Conservation (phyloP, 345 rosid species). For the Brassica rapa region DNA sequence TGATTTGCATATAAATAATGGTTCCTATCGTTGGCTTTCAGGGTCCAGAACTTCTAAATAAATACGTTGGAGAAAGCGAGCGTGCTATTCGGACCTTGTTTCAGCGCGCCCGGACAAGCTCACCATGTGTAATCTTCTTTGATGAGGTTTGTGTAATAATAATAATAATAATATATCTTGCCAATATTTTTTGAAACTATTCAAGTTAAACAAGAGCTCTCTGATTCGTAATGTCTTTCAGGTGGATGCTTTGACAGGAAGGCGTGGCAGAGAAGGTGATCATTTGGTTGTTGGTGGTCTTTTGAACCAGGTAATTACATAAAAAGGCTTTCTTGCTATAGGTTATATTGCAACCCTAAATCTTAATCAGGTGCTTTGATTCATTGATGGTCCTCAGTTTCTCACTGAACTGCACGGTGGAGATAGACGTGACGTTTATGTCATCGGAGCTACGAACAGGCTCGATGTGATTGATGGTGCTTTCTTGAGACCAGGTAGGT, state of each 20-base stretch:
- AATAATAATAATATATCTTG: background rate
- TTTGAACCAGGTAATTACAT: conserved; percentile 37
- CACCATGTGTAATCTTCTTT: conserved; percentile 90
- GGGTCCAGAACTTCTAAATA: conserved; percentile 91
- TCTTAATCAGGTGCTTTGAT: conserved; percentile 5
- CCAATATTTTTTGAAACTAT: background rate
- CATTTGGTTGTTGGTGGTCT: conserved; percentile 43
- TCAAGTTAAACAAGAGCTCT: conserved; percentile 18
- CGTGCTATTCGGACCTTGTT: conserved; percentile 79
- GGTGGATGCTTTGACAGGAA: conserved; percentile 95
- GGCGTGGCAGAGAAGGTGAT: conserved; percentile 89
- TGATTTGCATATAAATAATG: conserved; percentile 13
- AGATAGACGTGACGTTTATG: conserved; percentile 70
- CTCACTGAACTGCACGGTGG: conserved; percentile 90
- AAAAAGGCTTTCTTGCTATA: conserved; percentile 6
- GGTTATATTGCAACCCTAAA: background rate
- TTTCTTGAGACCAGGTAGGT: background rate
- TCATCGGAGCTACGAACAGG: conserved; percentile 97
- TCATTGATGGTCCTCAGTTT: conserved; percentile 49
- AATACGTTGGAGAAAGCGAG: conserved; percentile 98
- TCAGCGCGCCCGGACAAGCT: conserved; percentile 78
- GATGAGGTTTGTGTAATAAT: conserved; percentile 66
- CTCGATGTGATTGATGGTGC: conserved; percentile 48
- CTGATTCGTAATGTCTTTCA: conserved; percentile 35
- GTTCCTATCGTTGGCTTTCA: conserved; percentile 30